A percentile compares a stretch with the other conserved stretches of the same genome.
These are phyloP conservation scores for Trichoderma sp. DNA, from an alignment of 2,329 filamentous ascomycete species.

Conservation along the genomic window DNA sequence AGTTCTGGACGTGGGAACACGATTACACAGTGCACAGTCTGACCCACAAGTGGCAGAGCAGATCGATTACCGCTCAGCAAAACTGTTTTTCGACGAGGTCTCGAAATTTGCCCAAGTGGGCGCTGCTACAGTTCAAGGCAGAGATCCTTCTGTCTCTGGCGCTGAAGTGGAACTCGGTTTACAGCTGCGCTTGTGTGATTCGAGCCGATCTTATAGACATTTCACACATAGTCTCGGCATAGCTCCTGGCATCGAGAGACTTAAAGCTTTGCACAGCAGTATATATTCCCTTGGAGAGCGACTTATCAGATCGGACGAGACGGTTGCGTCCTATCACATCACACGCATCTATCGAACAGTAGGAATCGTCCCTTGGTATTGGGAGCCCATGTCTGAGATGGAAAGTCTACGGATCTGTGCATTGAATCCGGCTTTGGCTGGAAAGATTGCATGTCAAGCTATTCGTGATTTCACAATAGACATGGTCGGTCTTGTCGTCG, in stretches of 20 bases:
- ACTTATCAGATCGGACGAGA: slow-evolving; percentile 23
- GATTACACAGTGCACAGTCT: slow-evolving; percentile 13
- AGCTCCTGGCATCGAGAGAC: background rate
- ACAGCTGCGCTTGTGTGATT: slow-evolving; percentile 27
- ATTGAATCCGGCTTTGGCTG: slow-evolving; percentile 21
- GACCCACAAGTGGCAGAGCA: background rate
- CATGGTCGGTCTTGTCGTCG: slow-evolving; percentile 20
- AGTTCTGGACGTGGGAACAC: slow-evolving; percentile 27
- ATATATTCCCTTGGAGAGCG: slow-evolving; percentile 21
- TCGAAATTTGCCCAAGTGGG: slow-evolving; percentile 26
- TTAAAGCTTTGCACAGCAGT: slow-evolving; percentile 8
- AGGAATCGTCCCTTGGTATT: slow-evolving; percentile 31
- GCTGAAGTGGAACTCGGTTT: background rate
- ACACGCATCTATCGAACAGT: slow-evolving; percentile 28
- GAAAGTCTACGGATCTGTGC: slow-evolving; percentile 26
- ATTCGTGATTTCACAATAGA: slow-evolving; percentile 24
- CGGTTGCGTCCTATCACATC: slow-evolving; percentile 22
- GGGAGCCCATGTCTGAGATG: slow-evolving; percentile 25
- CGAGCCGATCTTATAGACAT: slow-evolving; percentile 23
- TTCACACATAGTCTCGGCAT: slow-evolving; percentile 13
- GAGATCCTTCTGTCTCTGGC: background rate
- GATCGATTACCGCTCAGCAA: slow-evolving; percentile 29
- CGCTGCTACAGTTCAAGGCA: background rate
- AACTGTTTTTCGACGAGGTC: slow-evolving; percentile 32
- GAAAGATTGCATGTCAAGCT: slow-evolving; percentile 15